Percentiles rank a stretch among this genome's conserved stretches.
These are phyloP conservation scores for Lactarius hatsudake DNA, from an alignment of 768 basidiomycete genomes.

Conservation along the genomic window DNA sequence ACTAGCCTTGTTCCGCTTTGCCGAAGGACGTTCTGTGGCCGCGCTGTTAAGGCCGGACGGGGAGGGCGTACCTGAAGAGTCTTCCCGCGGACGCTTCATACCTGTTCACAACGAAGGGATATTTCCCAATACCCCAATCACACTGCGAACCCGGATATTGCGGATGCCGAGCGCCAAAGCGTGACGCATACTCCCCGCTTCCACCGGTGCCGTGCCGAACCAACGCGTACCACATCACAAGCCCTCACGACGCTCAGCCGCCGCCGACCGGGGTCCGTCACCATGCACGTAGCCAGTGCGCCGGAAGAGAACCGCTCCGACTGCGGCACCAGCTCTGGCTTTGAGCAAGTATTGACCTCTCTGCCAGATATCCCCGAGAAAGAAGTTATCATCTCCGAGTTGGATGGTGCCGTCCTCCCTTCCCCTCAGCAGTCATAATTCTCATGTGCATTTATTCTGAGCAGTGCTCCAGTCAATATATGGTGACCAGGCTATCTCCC, in stretches of 20 bases:
- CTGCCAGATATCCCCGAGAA: constrained; percentile 15
- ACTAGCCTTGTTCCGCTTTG: constrained; percentile 25
- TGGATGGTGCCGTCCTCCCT: constrained; percentile 21
- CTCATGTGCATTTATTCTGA: constrained; percentile 5
- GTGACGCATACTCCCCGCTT: not conserved
- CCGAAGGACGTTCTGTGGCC: not conserved
- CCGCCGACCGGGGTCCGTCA: not conserved
- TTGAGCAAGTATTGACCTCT: constrained; percentile 6
- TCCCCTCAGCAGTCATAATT: not conserved
- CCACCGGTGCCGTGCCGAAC: not conserved
- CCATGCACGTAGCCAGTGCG: not conserved
- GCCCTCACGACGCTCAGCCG: not conserved
- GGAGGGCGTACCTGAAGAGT: not conserved
- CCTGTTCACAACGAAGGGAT: not conserved
- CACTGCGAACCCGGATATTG: not conserved
- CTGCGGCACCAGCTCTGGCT: not conserved
- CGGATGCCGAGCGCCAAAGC: not conserved
- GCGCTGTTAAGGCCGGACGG: not conserved
- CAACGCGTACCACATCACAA: not conserved
- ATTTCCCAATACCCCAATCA: not conserved
- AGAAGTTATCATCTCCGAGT: constrained; percentile 22
- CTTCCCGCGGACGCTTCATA: constrained; percentile 21
- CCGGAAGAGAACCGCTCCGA: not conserved
- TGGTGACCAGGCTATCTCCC: constrained; percentile 60
- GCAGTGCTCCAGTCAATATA: constrained; percentile 82